phyloP scores from a whole-genome alignment of 2,329 filamentous ascomycete species.

The Aspergillus pseudoterreus region DNA sequence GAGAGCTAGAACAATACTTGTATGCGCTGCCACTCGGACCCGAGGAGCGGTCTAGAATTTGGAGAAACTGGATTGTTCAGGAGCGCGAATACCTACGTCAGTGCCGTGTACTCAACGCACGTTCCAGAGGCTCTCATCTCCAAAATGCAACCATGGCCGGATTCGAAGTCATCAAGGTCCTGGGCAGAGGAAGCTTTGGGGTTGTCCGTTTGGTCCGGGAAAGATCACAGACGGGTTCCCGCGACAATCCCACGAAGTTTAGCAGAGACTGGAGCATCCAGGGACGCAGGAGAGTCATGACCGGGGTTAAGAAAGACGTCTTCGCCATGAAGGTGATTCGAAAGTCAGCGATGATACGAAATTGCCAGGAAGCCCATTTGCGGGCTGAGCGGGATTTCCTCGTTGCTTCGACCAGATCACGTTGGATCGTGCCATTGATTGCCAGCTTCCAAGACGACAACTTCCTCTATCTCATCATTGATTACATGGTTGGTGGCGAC shows the following conservation, averaged over 20 bases:
- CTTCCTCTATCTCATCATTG: slow-evolving; percentile 91
- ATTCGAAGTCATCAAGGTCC: slow-evolving; percentile 77
- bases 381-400: slow-evolving; percentile 89
- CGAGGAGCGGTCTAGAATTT: slow-evolving; percentile 53
- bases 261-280: too few relatives aligned
- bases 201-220: slow-evolving; percentile 83
- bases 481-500: slow-evolving; percentile 96
- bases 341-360: slow-evolving; percentile 88
- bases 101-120: slow-evolving; percentile 64
- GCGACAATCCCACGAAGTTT: too few relatives aligned
- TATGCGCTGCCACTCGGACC: slow-evolving; percentile 53
- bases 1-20: slow-evolving; percentile 62
- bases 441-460: slow-evolving; percentile 82
- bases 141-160: slow-evolving; percentile 54
- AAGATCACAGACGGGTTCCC: too few relatives aligned
- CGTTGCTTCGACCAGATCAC: slow-evolving; percentile 80
- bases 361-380: slow-evolving; percentile 87
- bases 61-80: slow-evolving; percentile 58
- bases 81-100: slow-evolving; percentile 76
- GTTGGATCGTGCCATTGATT: slow-evolving; percentile 84
- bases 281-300: slow-evolving; percentile 27
- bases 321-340: slow-evolving; percentile 97
- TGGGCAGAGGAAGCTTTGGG: slow-evolving; percentile 93
- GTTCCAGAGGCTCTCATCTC: slow-evolving; percentile 37
- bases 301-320: slow-evolving; percentile 53